Conservation (phyloP, 176 grass and related monocot genomes). For the Eleusine indica region DNA sequence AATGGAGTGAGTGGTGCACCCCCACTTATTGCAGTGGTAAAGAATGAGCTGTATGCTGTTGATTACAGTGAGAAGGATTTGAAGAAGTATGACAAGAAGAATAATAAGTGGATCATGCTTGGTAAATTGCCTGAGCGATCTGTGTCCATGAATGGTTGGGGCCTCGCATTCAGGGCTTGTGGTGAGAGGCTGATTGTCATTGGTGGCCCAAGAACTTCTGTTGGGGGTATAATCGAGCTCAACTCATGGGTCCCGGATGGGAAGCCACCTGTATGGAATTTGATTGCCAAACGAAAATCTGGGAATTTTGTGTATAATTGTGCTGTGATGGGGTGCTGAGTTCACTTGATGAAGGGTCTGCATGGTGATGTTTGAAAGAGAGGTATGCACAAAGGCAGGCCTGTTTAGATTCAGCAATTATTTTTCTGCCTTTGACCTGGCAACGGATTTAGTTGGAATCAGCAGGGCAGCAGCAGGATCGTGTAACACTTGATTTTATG, state of each 20-base stretch:
- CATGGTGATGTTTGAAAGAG: slow-evolving; percentile 24
- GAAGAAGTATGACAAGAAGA: slow-evolving; percentile 73
- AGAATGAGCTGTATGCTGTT: slow-evolving; percentile 73
- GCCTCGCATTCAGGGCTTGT: slow-evolving; percentile 86
- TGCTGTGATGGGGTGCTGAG: slow-evolving; percentile 90
- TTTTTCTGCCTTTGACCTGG: slow-evolving; percentile 32
- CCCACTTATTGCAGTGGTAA: slow-evolving; percentile 76
- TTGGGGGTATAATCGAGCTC: slow-evolving; percentile 72
- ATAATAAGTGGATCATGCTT: slow-evolving; percentile 76
- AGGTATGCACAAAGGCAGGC: slow-evolving; percentile 34
- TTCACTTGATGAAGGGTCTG: slow-evolving; percentile 24
- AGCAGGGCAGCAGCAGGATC: slow-evolving; percentile 29
- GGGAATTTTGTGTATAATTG: slow-evolving; percentile 93
- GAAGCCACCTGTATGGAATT: slow-evolving; percentile 59
- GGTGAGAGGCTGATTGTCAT: slow-evolving; percentile 78
- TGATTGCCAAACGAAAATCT: slow-evolving; percentile 61
- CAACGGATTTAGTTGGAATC: slow-evolving; percentile 43
- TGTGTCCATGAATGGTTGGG: slow-evolving; percentile 89
- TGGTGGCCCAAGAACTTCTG: slow-evolving; percentile 58
- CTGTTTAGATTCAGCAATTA: slow-evolving; percentile 29
- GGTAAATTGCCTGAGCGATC: slow-evolving; percentile 68
- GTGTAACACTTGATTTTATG: slow-evolving; percentile 43
- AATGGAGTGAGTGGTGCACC: slow-evolving; percentile 62
- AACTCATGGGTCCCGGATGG: slow-evolving; percentile 75
- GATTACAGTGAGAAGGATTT: slow-evolving; percentile 66